phyloP scores from a whole-genome alignment of 352 stramenopile genomes.

The Aphanomyces invadans region DNA sequence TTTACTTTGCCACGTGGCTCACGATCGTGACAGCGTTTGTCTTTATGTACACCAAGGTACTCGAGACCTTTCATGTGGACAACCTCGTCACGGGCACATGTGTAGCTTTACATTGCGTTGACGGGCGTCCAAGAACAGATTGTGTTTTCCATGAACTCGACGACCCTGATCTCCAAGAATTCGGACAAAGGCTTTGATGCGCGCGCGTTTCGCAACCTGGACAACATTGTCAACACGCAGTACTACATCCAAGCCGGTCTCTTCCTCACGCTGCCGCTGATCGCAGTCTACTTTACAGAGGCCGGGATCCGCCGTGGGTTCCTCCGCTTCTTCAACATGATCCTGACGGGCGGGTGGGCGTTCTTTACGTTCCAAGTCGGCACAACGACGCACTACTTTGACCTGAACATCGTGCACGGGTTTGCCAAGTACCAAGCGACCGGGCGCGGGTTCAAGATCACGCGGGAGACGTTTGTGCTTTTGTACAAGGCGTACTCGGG shows the following conservation, averaged over 20 bases:
- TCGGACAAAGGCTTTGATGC: slow-evolving; percentile 46
- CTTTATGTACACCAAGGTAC: slow-evolving; percentile 70
- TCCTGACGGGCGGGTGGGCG: slow-evolving; percentile 54
- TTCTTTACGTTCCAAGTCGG: slow-evolving; percentile 80
- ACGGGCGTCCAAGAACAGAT: slow-evolving; percentile 58
- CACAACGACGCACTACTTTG: slow-evolving; percentile 79
- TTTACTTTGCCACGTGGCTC: slow-evolving; percentile 79
- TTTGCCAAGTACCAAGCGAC: slow-evolving; percentile 71
- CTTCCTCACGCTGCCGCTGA: slow-evolving; percentile 67
- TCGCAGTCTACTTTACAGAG: slow-evolving; percentile 71
- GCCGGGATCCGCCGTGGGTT: slow-evolving; percentile 52
- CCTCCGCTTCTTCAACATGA: slow-evolving; percentile 62
- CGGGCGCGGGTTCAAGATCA: slow-evolving; percentile 78
- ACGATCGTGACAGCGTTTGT: slow-evolving; percentile 75
- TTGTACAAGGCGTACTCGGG: slow-evolving; percentile 68
- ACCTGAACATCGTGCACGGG: slow-evolving; percentile 69
- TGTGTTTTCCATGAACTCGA: slow-evolving; percentile 59
- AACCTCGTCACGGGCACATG: too few relatives aligned
- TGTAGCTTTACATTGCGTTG: slow-evolving; percentile 54
- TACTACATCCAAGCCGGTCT: slow-evolving; percentile 74
- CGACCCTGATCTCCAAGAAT: slow-evolving; percentile 48
- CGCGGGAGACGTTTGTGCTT: slow-evolving; percentile 63
- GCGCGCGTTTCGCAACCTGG: slow-evolving; percentile 51
- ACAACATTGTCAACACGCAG: slow-evolving; percentile 65
- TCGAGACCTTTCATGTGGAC: background rate